Evolutionary conservation across 2,329 filamentous ascomycete genomes (phyloP).

Genomic region (Cytospora mali): DNA sequence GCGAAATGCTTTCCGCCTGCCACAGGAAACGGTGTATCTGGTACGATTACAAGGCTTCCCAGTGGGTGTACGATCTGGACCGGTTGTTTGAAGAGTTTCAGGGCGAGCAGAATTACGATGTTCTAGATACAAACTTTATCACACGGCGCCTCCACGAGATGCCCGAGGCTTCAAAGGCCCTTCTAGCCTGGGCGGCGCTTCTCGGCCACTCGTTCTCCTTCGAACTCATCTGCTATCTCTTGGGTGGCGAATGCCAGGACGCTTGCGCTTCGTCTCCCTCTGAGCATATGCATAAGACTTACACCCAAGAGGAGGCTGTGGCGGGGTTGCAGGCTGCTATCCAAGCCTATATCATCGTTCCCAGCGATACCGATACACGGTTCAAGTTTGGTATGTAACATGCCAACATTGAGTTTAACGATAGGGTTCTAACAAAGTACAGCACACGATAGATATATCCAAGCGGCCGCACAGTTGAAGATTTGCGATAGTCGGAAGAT

Average conservation of each 20-base stretch:
- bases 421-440: neutral
- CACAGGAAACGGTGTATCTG: conserved; percentile 82
- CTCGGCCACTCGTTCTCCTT: conserved; percentile 85
- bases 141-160: conserved; percentile 76
- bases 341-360: conserved; percentile 77
- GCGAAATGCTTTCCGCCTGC: conserved; percentile 86
- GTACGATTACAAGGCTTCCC: conserved; percentile 78
- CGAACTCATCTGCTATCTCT: conserved; percentile 72
- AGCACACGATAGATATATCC: conserved; percentile 82
- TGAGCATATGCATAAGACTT: conserved; percentile 46
- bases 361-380: conserved; percentile 80
- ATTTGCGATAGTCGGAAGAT: conserved; percentile 75
- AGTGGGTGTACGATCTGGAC: conserved; percentile 86
- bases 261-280: conserved; percentile 37
- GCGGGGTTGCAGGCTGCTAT: conserved; percentile 81
- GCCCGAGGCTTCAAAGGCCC: conserved; percentile 70
- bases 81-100: conserved; percentile 84
- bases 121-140: conserved; percentile 82
- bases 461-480: conserved; percentile 70
- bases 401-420: neutral
- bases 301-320: conserved; percentile 69
- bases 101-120: conserved; percentile 75
- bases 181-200: conserved; percentile 84
- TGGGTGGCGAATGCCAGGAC: conserved; percentile 72
- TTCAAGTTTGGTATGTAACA: conserved; percentile 65